These are phyloP conservation scores for Fragaria nilgerrensis DNA, from an alignment of 306 rosid genomes.

Conservation along the genomic window DNA sequence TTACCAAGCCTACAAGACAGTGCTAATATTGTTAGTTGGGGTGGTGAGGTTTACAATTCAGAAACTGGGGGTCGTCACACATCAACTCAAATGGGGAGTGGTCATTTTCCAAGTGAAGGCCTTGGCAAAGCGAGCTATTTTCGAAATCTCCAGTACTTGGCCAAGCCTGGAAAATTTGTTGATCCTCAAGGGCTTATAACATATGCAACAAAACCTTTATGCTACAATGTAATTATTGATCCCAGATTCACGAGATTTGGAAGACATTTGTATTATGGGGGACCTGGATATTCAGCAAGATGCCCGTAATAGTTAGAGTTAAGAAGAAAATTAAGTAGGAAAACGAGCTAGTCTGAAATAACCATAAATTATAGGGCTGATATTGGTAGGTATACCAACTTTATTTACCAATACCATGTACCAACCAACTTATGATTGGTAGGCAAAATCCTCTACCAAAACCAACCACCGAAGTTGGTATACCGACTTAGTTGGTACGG, in stretches of 20 bases:
- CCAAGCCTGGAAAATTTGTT: neutral
- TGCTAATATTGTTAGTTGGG: neutral
- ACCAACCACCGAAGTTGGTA: too few species aligned
- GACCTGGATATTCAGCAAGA: constrained; percentile 16
- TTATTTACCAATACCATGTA: too few species aligned
- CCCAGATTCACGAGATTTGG: neutral
- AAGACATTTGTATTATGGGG: constrained; percentile 22
- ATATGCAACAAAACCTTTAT: constrained; percentile 14
- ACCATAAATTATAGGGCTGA: too few species aligned
- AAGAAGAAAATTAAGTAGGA: too few species aligned
- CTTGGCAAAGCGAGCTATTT: constrained; percentile 23
- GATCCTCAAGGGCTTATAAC: neutral
- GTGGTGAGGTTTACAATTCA: constrained; percentile 24
- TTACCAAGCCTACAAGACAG: neutral
- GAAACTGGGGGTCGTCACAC: constrained; percentile 11
- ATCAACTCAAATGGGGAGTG: constrained; percentile 33
- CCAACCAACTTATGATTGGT: too few species aligned
- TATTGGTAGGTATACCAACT: too few species aligned
- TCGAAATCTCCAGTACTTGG: constrained; percentile 13
- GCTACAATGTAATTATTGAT: constrained; percentile 1
- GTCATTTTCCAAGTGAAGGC: constrained; percentile 25
- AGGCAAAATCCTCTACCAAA: too few species aligned
- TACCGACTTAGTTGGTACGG: too few species aligned
- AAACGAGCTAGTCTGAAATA: too few species aligned
- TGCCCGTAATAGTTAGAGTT: neutral